Base-by-base conservation (phyloP, 2,329 filamentous ascomycete species). In the Epichloe sp. region DNA sequence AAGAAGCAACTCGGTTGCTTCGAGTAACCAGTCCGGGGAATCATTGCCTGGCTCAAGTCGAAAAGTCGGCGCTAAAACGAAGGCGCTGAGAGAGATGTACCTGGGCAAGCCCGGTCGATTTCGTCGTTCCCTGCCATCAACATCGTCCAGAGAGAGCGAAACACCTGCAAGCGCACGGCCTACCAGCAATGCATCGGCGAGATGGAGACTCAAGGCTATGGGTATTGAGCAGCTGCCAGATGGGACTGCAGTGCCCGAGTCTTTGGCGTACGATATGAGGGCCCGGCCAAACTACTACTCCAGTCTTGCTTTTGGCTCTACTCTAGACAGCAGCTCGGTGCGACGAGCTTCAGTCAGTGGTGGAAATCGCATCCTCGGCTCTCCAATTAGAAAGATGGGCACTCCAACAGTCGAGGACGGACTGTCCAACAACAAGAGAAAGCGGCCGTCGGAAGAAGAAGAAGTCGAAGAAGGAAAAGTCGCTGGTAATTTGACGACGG, bases 151-250 rank as follows among this genome's bases (percentile, higher is more conserved):
- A 40, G 61, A 60, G 12, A 54, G 55, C 31, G 56, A 58, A 21
- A 59, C 57, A 17, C 55, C 62, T 1, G 62, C 65, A 15, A 57
- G 54, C 6, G 51, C 57, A 3, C 59, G 57, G 38, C 59, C 63
- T 10, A 50, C 59, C 3, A 71, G 68, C 57, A 69, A 62, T 48
- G 67, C 67, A 6, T 73, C 71, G 6, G 68, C 71, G 49, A 64
- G 69, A 40, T 75, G 72, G 72, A 63, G 66, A 5, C 63, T 75
- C 52, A 74, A 73, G 48, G 71, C 71, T 42, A 73, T 74, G 71
- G 72, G 71, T 10, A 68, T 79, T 17, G 73, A 77, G 3, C 73
- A 71, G 54, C 71, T 77, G 69, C 69, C 73, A 4, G 71, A 79
- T 54, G 71, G 76, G n/a, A 70, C 73, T 46, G 76, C 74, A 54